Evolutionary conservation across 208 protist genomes (phyloP), one percentile per base, ranked within the genome.

Genomic region (Trypanosoma platydactyli): DNA sequence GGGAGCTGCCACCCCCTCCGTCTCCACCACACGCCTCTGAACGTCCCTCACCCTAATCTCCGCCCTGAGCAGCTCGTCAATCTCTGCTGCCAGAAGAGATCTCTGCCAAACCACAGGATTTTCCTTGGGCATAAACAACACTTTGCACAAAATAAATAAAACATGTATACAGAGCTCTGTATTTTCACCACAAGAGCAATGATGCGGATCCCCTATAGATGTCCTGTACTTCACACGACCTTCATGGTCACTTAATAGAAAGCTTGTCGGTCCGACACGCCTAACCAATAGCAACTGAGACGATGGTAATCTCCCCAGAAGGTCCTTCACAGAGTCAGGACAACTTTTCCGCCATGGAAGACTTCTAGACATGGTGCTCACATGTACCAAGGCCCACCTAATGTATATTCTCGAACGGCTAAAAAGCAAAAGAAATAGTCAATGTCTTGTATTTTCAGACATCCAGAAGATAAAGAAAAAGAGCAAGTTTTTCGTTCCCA

Each of bases 21-120:
- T 54, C 16, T 42, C 63, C 20, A 35, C 63, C 20, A 35, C 48
- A 5, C 46, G 38, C 57, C 46, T 48, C 68, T 22, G 57, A 73
- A 82, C 24, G 42, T 51, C 53, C 38, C 44, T 15, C 22, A 68
- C 13, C 49, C 56, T 46, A 4, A n/a, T n/a, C 61, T 66, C 35
- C 20, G 61, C 33, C 16, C 49, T 67, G 5, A 94, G 57, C 25
- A 86, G 35, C 20, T 77, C 75, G 18, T 77, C 71, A 30, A 94
- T 48, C 70, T 94, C 83, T 16, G 80, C 51, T 48, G 81, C 86
- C 38, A 74, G 76, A 30, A 93, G 77, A 13, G 77, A 70, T 3
- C 44, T 52, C 65, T 95, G 90, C 86, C 85, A 95, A 42, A 92
- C 48, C 18, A 84, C 27, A 1, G 80, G 64, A 68, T 89, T 89